phyloP scores from a whole-genome alignment of 2,329 filamentous ascomycete species.

The Verticillium nubilum region DNA sequence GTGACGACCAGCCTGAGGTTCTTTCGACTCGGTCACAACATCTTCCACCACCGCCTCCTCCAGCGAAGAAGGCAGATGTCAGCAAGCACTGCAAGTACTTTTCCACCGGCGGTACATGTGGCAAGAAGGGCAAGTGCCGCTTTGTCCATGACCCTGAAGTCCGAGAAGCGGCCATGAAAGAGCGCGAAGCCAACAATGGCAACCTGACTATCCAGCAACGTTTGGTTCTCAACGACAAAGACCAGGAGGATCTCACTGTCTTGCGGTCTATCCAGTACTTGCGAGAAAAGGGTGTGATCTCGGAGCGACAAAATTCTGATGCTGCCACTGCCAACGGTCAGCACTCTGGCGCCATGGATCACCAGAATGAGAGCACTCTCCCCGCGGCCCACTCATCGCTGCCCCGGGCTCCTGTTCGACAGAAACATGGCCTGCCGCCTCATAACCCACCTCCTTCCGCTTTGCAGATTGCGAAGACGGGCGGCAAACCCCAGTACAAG shows the following conservation, averaged over 20 bases:
- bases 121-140: constrained; percentile 71
- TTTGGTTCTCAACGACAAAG: constrained; percentile 61
- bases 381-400: constrained; percentile 32
- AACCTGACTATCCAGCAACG: constrained; percentile 62
- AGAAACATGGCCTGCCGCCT: constrained; percentile 14
- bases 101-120: constrained; percentile 62
- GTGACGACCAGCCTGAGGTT: constrained; percentile 55
- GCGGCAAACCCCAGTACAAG: constrained; percentile 24
- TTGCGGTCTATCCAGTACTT: constrained; percentile 62
- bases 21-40: constrained; percentile 42
- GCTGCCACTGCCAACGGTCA: constrained; percentile 8
- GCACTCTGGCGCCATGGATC: constrained; percentile 11
- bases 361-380: constrained; percentile 17
- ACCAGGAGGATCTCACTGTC: constrained; percentile 61
- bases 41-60: constrained; percentile 31
- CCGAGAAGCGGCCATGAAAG: constrained; percentile 56
- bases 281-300: constrained; percentile 51
- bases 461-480: constrained; percentile 14
- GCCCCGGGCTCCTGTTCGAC: constrained; percentile 26
- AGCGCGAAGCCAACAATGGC: constrained; percentile 60
- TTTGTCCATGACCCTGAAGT: constrained; percentile 63
- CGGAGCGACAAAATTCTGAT: constrained; percentile 20
- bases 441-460: constrained; percentile 25
- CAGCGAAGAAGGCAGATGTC: constrained; percentile 53
- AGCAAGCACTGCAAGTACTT: constrained; percentile 67